phyloP scores from a whole-genome alignment of 2,329 filamentous ascomycete genomes.

The Aspergillus hortae region DNA sequence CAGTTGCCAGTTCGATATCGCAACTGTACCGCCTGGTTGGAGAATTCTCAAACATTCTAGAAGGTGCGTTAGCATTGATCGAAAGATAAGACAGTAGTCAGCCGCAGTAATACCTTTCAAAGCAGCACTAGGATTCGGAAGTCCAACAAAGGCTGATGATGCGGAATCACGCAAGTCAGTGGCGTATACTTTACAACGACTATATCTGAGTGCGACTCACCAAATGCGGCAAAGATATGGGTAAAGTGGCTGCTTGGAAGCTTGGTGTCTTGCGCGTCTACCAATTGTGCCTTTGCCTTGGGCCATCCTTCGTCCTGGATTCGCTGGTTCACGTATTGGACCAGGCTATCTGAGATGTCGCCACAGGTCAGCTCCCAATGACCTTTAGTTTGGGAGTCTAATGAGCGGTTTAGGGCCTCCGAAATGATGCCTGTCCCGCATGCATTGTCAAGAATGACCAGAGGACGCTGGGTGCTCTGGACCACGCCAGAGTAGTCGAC shows the following conservation, averaged over 20 bases:
- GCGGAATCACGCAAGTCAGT: too few relatives aligned
- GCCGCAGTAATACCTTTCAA: constrained; percentile 28
- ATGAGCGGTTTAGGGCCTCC: constrained; percentile 40
- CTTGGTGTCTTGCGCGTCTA: constrained; percentile 49
- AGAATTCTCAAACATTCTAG: constrained; percentile 33
- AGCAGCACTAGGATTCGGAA: constrained; percentile 41
- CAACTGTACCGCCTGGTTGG: constrained; percentile 31
- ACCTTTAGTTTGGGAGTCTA: constrained; percentile 38
- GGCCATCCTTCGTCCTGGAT: constrained; percentile 45
- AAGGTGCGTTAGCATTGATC: background rate
- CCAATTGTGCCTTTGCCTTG: constrained; percentile 41
- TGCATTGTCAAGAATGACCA: constrained; percentile 50
- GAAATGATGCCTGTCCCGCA: constrained; percentile 53
- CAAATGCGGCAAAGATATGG: constrained; percentile 48
- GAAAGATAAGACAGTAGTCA: background rate
- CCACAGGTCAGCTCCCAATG: constrained; percentile 49
- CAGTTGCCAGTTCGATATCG: constrained; percentile 35
- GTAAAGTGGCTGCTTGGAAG: constrained; percentile 40
- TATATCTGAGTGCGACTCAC: constrained; percentile 15
- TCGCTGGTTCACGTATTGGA: constrained; percentile 41
- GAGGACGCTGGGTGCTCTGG: constrained; percentile 14
- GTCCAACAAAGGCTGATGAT: constrained; percentile 38
- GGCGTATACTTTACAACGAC: background rate
- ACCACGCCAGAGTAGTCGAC: constrained; percentile 27
- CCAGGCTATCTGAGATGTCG: constrained; percentile 45